phyloP scores from a whole-genome alignment of 371 early-diverging fungal genomes.

The Mucor ambiguus region DNA sequence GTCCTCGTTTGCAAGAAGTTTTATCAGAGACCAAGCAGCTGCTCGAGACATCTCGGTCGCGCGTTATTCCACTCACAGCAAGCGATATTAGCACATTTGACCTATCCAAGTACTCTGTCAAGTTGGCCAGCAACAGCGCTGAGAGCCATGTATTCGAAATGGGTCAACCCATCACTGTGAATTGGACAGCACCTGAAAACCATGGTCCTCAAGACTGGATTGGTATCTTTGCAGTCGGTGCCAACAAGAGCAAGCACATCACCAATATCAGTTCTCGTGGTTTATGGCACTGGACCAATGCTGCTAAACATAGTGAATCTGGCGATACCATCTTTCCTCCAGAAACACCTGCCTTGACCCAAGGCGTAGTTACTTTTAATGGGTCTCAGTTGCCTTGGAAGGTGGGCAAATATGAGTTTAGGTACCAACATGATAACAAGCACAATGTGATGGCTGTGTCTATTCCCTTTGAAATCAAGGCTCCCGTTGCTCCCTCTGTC shows the following conservation, averaged over 20 bases:
- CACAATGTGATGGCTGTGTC: slow-evolving; percentile 84
- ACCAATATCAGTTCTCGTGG: slow-evolving; percentile 80
- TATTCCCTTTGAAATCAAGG: slow-evolving; percentile 75
- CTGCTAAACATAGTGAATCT: background rate
- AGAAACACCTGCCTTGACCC: slow-evolving; percentile 21
- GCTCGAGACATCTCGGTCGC: slow-evolving; percentile 50
- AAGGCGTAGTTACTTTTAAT: slow-evolving; percentile 55
- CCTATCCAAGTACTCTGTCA: slow-evolving; percentile 50
- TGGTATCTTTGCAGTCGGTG: slow-evolving; percentile 81
- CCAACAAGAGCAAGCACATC: slow-evolving; percentile 70
- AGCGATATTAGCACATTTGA: slow-evolving; percentile 57
- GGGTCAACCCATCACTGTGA: slow-evolving; percentile 72
- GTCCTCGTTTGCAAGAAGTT: slow-evolving; percentile 61
- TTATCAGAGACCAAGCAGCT: slow-evolving; percentile 58
- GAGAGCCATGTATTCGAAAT: slow-evolving; percentile 44
- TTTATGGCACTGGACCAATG: slow-evolving; percentile 56
- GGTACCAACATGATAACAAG: slow-evolving; percentile 86
- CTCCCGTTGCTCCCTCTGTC: slow-evolving; percentile 19
- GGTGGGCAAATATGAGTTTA: slow-evolving; percentile 83
- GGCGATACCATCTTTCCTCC: slow-evolving; percentile 29
- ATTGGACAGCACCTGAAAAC: slow-evolving; percentile 75
- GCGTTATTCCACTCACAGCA: slow-evolving; percentile 43
- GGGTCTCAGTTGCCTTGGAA: slow-evolving; percentile 81
- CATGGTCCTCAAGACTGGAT: slow-evolving; percentile 89
- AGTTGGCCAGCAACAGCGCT: slow-evolving; percentile 15